Evolutionary conservation across 306 rosid species (phyloP).

Genomic region (Cicer bijugum): DNA sequence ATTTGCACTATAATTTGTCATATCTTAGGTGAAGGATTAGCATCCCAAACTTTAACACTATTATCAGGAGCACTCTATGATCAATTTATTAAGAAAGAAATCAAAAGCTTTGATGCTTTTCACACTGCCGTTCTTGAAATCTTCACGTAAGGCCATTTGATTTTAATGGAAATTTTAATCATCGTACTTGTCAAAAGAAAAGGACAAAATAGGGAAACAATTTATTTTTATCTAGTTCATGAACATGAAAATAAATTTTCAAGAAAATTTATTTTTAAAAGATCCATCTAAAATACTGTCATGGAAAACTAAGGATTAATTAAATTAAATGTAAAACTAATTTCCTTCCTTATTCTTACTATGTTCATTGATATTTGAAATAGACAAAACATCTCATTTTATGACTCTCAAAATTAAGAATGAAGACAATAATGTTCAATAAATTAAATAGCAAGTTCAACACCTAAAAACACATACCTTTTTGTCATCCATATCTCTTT

Average conservation of each 20-base stretch:
- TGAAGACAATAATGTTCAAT: too few relatives aligned
- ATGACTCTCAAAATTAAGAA: too few relatives aligned
- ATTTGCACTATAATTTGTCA: conserved; percentile 19
- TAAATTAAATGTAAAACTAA: background rate
- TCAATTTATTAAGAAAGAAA: conserved; percentile 43
- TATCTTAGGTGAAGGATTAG: conserved; percentile 40
- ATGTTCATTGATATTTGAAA: background rate
- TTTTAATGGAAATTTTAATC: conserved; percentile 2
- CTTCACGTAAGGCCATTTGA: conserved; percentile 53
- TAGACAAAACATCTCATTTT: too few relatives aligned
- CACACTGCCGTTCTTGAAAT: conserved; percentile 65
- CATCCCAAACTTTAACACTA: conserved; percentile 38
- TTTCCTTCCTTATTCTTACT: background rate
- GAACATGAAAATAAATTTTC: background rate
- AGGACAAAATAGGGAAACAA: background rate
- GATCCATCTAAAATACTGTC: background rate
- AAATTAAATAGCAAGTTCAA: too few relatives aligned
- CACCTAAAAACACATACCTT: too few relatives aligned
- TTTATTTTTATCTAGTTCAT: background rate
- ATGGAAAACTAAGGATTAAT: background rate
- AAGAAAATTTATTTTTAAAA: background rate
- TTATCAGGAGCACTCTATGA: conserved; percentile 46
- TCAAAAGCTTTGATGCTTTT: conserved; percentile 39
- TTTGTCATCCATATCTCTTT: too few relatives aligned
- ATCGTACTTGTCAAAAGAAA: background rate